These are phyloP conservation scores for Tanozyma kutaoensis DNA, from an alignment of 805 yeast species.

Conservation along the genomic window DNA sequence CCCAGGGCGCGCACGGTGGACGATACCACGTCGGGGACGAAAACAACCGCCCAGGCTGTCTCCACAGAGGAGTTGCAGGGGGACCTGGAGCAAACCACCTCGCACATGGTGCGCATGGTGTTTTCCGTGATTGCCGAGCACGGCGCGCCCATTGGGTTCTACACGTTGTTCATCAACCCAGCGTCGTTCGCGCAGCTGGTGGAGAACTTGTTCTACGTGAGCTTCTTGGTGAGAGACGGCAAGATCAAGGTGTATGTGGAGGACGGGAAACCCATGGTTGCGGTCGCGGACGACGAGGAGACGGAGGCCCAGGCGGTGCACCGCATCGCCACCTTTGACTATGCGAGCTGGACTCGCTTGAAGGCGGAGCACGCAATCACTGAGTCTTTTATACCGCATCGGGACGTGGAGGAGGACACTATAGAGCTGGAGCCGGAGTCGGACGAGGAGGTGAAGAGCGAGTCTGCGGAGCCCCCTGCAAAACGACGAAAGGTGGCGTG, in stretches of 20 bases:
- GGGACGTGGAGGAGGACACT: constrained; percentile 12
- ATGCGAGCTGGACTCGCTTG: constrained; percentile 48
- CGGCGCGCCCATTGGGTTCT: constrained; percentile 37
- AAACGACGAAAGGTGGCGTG: too few relatives aligned
- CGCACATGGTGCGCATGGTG: constrained; percentile 46
- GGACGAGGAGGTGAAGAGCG: too few relatives aligned
- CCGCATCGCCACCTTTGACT: constrained; percentile 60
- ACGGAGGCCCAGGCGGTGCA: constrained; percentile 22
- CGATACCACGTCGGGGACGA: constrained; percentile 26
- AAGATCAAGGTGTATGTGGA: constrained; percentile 39
- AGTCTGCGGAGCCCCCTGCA: too few relatives aligned
- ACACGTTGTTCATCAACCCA: constrained; percentile 62
- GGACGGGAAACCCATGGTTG: constrained; percentile 31
- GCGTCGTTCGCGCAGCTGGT: constrained; percentile 62
- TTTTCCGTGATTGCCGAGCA: constrained; percentile 25
- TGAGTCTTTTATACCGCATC: constrained; percentile 36
- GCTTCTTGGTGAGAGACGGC: constrained; percentile 71
- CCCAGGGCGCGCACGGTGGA: constrained; percentile 19
- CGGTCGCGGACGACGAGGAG: constrained; percentile 11
- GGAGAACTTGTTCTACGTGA: constrained; percentile 73
- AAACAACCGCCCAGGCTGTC: constrained; percentile 43
- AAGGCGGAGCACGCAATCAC: constrained; percentile 42
- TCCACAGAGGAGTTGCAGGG: constrained; percentile 36
- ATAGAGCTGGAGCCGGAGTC: too few relatives aligned
- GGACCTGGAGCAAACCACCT: constrained; percentile 45